These are phyloP conservation scores for Emmonsiellopsis sp. DNA, from an alignment of 2,329 filamentous ascomycete genomes.

Conservation along the genomic window DNA sequence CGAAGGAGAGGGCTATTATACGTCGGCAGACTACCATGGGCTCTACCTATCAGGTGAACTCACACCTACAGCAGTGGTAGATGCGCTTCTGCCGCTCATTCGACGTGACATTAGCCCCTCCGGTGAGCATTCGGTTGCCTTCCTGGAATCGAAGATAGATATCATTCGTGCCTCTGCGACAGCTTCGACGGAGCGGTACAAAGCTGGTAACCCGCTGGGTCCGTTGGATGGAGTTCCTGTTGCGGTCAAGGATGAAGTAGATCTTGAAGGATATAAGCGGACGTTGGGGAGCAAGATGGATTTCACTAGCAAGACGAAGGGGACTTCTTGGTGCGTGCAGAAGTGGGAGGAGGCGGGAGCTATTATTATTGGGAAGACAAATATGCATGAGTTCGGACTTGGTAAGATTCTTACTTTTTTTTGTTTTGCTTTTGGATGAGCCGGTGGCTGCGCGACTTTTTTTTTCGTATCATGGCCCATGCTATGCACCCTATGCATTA, in stretches of 20 bases:
- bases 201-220: slow-evolving; percentile 54
- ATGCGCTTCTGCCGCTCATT: slow-evolving; percentile 63
- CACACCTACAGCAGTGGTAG: slow-evolving; percentile 63
- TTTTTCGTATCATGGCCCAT: too few species aligned
- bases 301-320: slow-evolving; percentile 39
- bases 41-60: slow-evolving; percentile 60
- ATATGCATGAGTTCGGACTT: slow-evolving; percentile 72
- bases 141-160: slow-evolving; percentile 57
- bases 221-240: slow-evolving; percentile 74
- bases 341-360: slow-evolving; percentile 67
- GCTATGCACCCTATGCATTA: too few species aligned
- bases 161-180: slow-evolving; percentile 57
- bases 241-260: slow-evolving; percentile 72
- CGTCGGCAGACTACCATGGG: slow-evolving; percentile 65
- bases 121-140: slow-evolving; percentile 60
- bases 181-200: slow-evolving; percentile 64
- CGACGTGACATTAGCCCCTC: slow-evolving; percentile 45
- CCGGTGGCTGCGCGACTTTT: too few species aligned
- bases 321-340: slow-evolving; percentile 60
- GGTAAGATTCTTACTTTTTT: slow-evolving; percentile 30
- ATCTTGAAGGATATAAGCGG: slow-evolving; percentile 59
- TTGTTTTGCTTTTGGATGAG: background rate
- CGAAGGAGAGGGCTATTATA: slow-evolving; percentile 45
- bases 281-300: slow-evolving; percentile 56
- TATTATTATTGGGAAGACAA: slow-evolving; percentile 64